Evolutionary conservation across 1,139 yeast genomes (phyloP), one percentile per base, ranked within the genome.

Genomic region (Debaryomyces subglobosus): DNA sequence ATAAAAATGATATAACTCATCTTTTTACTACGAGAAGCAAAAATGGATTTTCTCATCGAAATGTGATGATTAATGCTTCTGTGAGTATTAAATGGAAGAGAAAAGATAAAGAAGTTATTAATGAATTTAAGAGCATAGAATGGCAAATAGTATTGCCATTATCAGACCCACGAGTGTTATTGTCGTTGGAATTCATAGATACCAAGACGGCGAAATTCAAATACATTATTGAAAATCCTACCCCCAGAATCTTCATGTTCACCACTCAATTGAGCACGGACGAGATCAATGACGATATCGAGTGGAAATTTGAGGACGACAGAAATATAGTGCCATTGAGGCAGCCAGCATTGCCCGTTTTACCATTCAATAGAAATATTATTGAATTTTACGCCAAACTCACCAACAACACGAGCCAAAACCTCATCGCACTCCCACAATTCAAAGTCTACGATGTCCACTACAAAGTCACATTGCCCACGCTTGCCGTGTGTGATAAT

Each of bases 201-300:
- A 21, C 9, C 16, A 40, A 32, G 37, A 20, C 13, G 23, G 43
- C 43, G 32, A 63, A 61, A 32, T 64, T 84, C 36, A 69, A 62
- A 10, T 88, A 82, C 59, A 74, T 77, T 46, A 61, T 89, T 44
- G 96, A 89, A 60, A 89, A 89, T 58, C 91, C 95, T 7, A 86
- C 95, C 0, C 77, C 86, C 3, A 72, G 86, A 47, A 76, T 85
- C 2, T 82, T 89, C 53, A 81, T 82, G 3, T 89, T 87, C 61
- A 73, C 86, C 6, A 76, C 86, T 0, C 67, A 74, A 16, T 55
- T 79, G 41, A 54, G 56, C 15, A 63, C 56, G 6, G 60, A 60
- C 3, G 57, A 51, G 5, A 42, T 47, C 20, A 59, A 57, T 1
- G 50, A 48, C 13, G 57, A 54, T 7, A 51, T 54, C 16, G 62